phyloP scores from a whole-genome alignment of 2,329 filamentous ascomycete species.

The Penicillium capsulatum region DNA sequence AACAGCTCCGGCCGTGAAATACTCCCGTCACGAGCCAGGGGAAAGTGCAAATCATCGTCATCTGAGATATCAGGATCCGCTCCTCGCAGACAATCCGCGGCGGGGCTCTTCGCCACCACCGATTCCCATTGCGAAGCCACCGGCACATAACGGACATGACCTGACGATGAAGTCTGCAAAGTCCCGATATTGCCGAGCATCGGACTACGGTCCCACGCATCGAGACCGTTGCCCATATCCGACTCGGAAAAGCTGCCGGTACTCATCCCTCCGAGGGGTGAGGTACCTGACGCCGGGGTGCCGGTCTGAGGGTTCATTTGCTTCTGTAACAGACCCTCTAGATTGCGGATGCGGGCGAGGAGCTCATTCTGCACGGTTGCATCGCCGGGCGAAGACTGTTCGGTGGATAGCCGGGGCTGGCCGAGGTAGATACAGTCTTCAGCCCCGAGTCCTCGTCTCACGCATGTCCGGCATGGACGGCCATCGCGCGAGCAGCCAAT shows the following conservation, averaged over 20 bases:
- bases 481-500: constrained; percentile 40
- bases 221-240: constrained; percentile 18
- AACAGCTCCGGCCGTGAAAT: constrained; percentile 30
- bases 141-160: constrained; percentile 37
- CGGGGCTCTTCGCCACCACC: constrained; percentile 24
- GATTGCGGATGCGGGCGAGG: constrained; percentile 33
- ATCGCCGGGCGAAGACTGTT: constrained; percentile 23
- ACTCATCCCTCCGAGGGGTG: constrained; percentile 27
- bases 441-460: constrained; percentile 35
- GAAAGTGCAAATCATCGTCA: constrained; percentile 33
- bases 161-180: constrained; percentile 31
- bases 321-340: constrained; percentile 35
- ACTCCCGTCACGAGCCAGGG: constrained; percentile 25
- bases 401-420: constrained; percentile 30
- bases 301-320: constrained; percentile 26
- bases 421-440: constrained; percentile 39
- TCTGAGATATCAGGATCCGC: constrained; percentile 26
- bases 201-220: constrained; percentile 19
- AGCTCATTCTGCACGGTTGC: constrained; percentile 29
- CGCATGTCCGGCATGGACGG: constrained; percentile 40
- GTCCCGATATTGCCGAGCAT: constrained; percentile 27
- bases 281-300: constrained; percentile 22
- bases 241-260: constrained; percentile 26
- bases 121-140: constrained; percentile 32
- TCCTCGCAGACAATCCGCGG: constrained; percentile 25